These are phyloP conservation scores for Monosporascus sp. DNA, from an alignment of 2,329 filamentous ascomycete genomes.

Conservation along the genomic window DNA sequence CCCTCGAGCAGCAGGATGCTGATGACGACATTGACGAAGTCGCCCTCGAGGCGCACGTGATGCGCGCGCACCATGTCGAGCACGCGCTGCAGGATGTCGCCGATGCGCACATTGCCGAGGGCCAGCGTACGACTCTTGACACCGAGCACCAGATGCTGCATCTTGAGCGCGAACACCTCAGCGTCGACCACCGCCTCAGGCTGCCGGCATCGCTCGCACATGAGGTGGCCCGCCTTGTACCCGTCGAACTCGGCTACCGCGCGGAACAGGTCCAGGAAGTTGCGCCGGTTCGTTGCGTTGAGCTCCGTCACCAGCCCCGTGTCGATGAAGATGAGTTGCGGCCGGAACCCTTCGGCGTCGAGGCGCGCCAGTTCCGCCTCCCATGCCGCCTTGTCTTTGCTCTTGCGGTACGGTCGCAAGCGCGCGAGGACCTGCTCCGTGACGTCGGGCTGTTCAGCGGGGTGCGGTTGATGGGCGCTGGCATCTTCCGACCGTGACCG, in stretches of 20 bases:
- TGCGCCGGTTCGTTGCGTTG: constrained; percentile 76
- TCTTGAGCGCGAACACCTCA: constrained; percentile 89
- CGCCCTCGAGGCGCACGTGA: constrained; percentile 90
- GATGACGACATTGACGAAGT: constrained; percentile 97
- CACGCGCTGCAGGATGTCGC: constrained; percentile 88
- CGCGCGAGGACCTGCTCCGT: constrained; percentile 82
- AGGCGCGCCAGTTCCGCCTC: constrained; percentile 67
- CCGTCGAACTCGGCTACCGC: constrained; percentile 95
- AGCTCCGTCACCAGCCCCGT: constrained; percentile 93
- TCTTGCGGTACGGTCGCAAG: constrained; percentile 64
- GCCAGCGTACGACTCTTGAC: constrained; percentile 91
- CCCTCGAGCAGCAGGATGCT: constrained; percentile 91
- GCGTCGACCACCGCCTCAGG: constrained; percentile 83
- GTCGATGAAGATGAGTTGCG: constrained; percentile 96
- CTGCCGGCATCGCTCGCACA: constrained; percentile 93
- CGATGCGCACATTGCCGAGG: constrained; percentile 90
- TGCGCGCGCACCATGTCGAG: constrained; percentile 86
- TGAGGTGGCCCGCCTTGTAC: constrained; percentile 88
- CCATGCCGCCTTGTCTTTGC: constrained; percentile 66
- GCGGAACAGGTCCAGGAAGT: constrained; percentile 94
- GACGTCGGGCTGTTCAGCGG: constrained; percentile 53
- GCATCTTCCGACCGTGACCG: constrained; percentile 13
- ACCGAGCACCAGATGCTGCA: constrained; percentile 90
- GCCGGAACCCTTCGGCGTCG: constrained; percentile 82
- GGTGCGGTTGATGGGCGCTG: constrained; percentile 9